Evolutionary conservation across 2,329 filamentous ascomycete species (phyloP).

Genomic region (Penicillium thymicola): DNA sequence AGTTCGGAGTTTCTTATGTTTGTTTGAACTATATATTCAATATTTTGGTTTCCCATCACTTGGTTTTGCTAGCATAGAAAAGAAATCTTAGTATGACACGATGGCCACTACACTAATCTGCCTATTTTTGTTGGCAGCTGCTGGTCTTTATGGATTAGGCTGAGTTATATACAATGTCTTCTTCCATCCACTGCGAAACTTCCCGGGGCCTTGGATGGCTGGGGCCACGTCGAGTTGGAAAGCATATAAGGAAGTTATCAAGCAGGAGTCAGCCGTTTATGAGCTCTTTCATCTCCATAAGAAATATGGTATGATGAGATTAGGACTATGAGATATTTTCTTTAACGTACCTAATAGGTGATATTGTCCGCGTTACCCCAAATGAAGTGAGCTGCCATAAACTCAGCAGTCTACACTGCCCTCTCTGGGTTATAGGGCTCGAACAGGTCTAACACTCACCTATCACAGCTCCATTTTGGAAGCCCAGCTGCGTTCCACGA

Average conservation of each 20-base stretch:
- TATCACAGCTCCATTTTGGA: conserved; percentile 9
- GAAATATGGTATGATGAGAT: background rate
- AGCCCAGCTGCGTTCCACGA: conserved; percentile 9
- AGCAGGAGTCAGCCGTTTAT: conserved; percentile 5
- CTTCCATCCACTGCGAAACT: conserved; percentile 13
- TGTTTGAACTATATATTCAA: background rate
- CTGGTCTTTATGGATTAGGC: background rate
- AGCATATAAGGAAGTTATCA: conserved; percentile 12
- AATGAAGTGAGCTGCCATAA: background rate
- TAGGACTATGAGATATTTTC: background rate
- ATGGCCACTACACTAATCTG: background rate
- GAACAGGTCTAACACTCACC: background rate
- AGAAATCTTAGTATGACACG: background rate
- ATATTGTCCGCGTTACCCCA: background rate
- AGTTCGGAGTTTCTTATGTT: background rate
- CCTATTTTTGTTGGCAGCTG: background rate
- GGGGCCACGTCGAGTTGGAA: conserved; percentile 11
- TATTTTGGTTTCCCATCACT: background rate
- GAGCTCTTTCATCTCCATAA: background rate
- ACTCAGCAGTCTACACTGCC: background rate
- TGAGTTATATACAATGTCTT: conserved; percentile 4
- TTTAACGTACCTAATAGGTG: background rate
- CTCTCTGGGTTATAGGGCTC: background rate
- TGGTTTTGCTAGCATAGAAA: background rate
- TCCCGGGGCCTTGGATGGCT: conserved; percentile 11